Evolutionary conservation across 164 flowering plant genomes (phyloP), one percentile per base, ranked within the genome.

Genomic region (Magnolia officinalis): DNA sequence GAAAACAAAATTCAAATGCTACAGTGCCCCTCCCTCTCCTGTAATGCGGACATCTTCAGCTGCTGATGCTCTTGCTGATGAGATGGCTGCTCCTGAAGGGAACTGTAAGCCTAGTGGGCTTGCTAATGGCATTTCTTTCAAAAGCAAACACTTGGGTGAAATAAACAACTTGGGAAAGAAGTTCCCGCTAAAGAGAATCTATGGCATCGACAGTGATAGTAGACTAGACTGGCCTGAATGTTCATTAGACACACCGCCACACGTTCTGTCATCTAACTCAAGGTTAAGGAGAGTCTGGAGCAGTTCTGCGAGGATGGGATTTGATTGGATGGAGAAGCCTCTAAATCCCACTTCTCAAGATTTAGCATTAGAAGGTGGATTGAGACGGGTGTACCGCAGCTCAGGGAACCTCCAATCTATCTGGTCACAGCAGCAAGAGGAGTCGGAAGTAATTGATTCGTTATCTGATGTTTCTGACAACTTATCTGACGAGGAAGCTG

Each of bases 11-110:
- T 85, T 82, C 82, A 92, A 90, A 81, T 86, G 96, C 82, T 90
- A 80, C 31, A 96, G 95, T 78, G 94, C 95, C 4, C 98, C 99
- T 31, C 88, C 98, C 31, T 93, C 99, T 71, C 99, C 98, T 19
- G 89, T 89, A n/a, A 24, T 84, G 63, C 90, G 91, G 78, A 84
- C 91, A 59, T 86, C 92, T 66, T 83, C 89, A 70, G 89, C 87
- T 73, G 83, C 87, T 66, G 95, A 89, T 81, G 84, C 77, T 50
- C 88, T 93, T 75, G 90, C 85, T 2, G 92, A 86, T 52, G 86
- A 81, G 77, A 78, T 74, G 16, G 81, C 72, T 74, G 63, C 68
- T 76, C 80, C 83, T 72, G 82, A 83, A 24, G 50, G 70, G 23
- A 76, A 37, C 26, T 78, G 84, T 51, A 81, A 85, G 23, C 72